A percentile compares a stretch with the other conserved stretches of the same genome.
phyloP scores from a whole-genome alignment of 495 filamentous ascomycete genomes.

The Corynascus novoguineensis region DNA sequence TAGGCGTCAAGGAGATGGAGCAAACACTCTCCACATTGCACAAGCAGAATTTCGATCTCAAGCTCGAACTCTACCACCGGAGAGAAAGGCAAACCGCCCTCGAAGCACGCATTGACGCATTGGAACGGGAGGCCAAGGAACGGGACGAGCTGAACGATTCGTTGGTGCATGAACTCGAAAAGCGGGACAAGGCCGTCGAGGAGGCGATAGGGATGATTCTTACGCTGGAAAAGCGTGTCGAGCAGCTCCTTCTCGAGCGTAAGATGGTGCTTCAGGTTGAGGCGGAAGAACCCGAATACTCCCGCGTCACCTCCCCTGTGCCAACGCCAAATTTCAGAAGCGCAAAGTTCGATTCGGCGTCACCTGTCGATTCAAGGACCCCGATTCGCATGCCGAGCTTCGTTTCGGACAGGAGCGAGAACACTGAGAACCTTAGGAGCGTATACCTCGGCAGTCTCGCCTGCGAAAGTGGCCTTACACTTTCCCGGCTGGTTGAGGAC shows the following conservation, averaged over 20 bases:
- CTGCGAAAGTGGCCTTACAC: conserved; percentile 39
- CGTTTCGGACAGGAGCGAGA: conserved; percentile 54
- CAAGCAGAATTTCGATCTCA: conserved; percentile 88
- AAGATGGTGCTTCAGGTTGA: conserved; percentile 39
- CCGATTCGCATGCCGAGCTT: conserved; percentile 61
- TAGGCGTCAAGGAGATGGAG: conserved; percentile 46
- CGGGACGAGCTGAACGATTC: conserved; percentile 60
- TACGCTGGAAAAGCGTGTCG: conserved; percentile 61
- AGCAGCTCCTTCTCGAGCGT: conserved; percentile 45
- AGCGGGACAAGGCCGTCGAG: conserved; percentile 68
- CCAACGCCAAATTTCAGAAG: conserved; percentile 18
- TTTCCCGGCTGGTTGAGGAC: conserved; percentile 34
- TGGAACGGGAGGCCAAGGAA: conserved; percentile 50
- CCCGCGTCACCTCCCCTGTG: conserved; percentile 15
- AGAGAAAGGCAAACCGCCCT: conserved; percentile 51
- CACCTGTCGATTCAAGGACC: conserved; percentile 20
- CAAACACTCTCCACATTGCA: conserved; percentile 56
- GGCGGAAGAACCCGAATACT: conserved; percentile 28
- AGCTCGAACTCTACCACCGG: conserved; percentile 75
- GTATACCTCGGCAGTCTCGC: conserved; percentile 47
- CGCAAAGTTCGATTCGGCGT: conserved; percentile 15
- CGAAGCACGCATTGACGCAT: conserved; percentile 57
- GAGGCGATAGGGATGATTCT: conserved; percentile 81
- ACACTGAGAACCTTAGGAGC: conserved; percentile 60
- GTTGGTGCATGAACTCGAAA: conserved; percentile 63